Conservation (phyloP, 2,329 filamentous ascomycete genomes). For the Stylonectria norvegica region DNA sequence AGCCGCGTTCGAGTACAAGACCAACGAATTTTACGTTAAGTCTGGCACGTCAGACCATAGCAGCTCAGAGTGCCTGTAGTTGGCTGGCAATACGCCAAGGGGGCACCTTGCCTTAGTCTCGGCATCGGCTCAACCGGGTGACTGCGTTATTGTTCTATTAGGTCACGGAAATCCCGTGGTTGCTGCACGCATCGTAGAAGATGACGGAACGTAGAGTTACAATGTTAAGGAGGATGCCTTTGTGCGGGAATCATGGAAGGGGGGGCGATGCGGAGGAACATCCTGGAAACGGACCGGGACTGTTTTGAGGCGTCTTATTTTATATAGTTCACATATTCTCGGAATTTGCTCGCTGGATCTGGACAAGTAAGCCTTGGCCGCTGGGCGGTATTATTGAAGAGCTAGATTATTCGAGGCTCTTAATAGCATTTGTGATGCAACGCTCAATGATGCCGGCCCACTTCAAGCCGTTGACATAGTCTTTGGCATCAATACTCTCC, state of each 20-base stretch:
- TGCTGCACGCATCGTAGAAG: neutral
- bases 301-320: neutral
- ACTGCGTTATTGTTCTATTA: neutral
- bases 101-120: neutral
- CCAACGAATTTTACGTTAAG: neutral
- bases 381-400: neutral
- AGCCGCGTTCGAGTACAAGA: neutral
- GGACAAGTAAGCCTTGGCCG: too few relatives aligned
- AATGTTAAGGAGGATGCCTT: neutral
- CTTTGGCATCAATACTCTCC: constrained; percentile 59
- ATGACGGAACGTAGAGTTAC: neutral
- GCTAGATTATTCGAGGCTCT: constrained; percentile 30
- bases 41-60: neutral
- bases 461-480: constrained; percentile 55
- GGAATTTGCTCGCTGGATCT: neutral
- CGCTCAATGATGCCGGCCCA: constrained; percentile 59
- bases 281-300: neutral
- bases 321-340: neutral
- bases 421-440: constrained; percentile 46
- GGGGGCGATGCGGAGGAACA: neutral
- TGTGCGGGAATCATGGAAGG: neutral
- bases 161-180: neutral
- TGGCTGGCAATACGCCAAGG: neutral
- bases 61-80: neutral
- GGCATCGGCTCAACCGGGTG: neutral